Evolutionary conservation across 352 stramenopile species (phyloP).

Genomic region (Phytophthora palmivora): DNA sequence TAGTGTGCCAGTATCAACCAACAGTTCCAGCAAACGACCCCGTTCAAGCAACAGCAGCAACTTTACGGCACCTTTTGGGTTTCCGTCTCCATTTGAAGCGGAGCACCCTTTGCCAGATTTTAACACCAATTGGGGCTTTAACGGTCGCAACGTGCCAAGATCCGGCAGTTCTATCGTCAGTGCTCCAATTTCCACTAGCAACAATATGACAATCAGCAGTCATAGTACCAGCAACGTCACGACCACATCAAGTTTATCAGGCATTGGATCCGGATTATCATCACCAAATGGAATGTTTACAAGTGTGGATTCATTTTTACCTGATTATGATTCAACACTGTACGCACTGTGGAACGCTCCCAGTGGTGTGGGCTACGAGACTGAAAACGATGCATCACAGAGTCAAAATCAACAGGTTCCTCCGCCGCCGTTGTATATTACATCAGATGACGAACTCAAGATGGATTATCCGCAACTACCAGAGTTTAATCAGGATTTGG

Average conservation of each 20-base stretch:
- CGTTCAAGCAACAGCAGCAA: conserved; percentile 27
- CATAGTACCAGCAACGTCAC: conserved; percentile 22
- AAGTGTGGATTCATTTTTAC: conserved; percentile 60
- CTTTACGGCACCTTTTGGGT: conserved; percentile 36
- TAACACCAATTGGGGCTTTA: conserved; percentile 46
- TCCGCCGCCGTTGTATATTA: conserved; percentile 46
- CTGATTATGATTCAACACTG: conserved; percentile 72
- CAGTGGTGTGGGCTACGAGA: conserved; percentile 59
- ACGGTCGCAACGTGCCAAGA: conserved; percentile 17
- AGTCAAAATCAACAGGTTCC: conserved; percentile 25
- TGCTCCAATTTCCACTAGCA: conserved; percentile 10
- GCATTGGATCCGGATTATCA: conserved; percentile 39
- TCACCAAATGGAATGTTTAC: conserved; percentile 60
- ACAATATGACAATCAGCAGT: conserved; percentile 1
- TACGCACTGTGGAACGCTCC: conserved; percentile 76
- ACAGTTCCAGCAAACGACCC: conserved; percentile 26
- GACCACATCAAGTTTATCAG: conserved; percentile 29
- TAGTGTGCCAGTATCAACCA: conserved; percentile 5
- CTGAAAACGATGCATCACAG: conserved; percentile 40
- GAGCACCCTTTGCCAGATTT: conserved; percentile 61
- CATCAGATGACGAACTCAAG: conserved; percentile 72
- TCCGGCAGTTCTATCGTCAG: conserved; percentile 15
- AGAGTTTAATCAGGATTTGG: conserved; percentile 81
- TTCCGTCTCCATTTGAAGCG: conserved; percentile 45
- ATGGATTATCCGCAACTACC: conserved; percentile 73